Evolutionary conservation across 2,329 filamentous ascomycete species (phyloP).

Genomic region (Diaporthe sp.): DNA sequence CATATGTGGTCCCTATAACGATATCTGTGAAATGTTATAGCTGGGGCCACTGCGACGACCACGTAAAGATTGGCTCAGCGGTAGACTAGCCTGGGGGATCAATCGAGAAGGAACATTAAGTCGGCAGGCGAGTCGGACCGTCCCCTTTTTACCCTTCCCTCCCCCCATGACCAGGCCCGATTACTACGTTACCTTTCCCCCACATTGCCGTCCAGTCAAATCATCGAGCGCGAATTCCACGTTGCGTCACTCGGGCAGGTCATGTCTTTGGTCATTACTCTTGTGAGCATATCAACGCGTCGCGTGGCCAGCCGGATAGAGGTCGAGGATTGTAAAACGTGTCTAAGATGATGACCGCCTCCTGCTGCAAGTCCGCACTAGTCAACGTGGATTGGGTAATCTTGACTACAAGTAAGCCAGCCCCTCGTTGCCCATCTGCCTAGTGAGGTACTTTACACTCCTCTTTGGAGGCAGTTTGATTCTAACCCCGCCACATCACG

Average conservation of each 20-base stretch:
- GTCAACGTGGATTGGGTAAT: background rate
- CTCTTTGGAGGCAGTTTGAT: background rate
- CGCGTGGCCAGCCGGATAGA: slow-evolving; percentile 3
- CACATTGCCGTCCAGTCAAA: background rate
- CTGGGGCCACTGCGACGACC: background rate
- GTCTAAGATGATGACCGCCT: background rate
- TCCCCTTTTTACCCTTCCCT: background rate
- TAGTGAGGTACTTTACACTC: too few relatives aligned
- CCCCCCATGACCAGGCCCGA: background rate
- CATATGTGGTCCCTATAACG: background rate
- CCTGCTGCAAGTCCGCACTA: background rate
- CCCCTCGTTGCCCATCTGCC: background rate
- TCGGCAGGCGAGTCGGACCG: slow-evolving; percentile 9
- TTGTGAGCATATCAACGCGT: background rate
- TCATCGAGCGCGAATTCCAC: background rate
- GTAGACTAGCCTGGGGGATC: background rate
- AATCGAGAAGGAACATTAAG: background rate
- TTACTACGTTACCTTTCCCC: slow-evolving; percentile 29
- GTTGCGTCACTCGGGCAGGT: slow-evolving; percentile 25
- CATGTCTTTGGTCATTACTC: slow-evolving; percentile 9
- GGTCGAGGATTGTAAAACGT: background rate
- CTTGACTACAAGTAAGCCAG: background rate
- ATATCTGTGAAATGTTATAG: background rate
- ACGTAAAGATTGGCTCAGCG: background rate
- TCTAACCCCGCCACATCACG: too few relatives aligned